Evolutionary conservation across 306 rosid species (phyloP), one percentile per base, ranked within the genome.

Genomic region (Rubus idaeus): DNA sequence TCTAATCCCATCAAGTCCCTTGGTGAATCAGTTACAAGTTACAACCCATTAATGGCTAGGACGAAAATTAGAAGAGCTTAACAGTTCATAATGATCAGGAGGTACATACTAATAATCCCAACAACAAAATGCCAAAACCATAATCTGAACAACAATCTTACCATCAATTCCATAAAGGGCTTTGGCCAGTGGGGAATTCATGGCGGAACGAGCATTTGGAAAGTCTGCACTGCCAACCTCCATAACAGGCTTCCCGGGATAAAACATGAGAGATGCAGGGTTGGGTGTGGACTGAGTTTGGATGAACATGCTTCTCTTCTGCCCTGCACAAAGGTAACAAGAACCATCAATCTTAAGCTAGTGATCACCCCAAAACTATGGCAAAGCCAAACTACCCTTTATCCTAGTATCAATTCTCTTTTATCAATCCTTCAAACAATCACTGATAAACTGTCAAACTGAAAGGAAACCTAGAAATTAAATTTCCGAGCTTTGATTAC

Each of bases 151-250:
- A 77, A 62, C 8, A 71, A 41, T 12, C 66, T 58, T 70, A 90
- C 98, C 97, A 56, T 95, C 96, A n/a, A 92, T 85, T 10, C 92
- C 91, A 30, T 84, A 92, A 56, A 92, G 81, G 30, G 96, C 86
- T 77, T 90, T 95, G 0, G 97, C 98, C n/a, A 95, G 88, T 0
- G 96, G 91, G 35, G 98, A 92, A 72, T 80, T 92, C 93, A 95
- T 79, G 3, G 99, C 92, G 0, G 96, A 49, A 46, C 99, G 97
- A 16, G 96, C 83, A 80, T 92, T 92, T 0, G 99, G 97, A 73
- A 95, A 95, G 71, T 95, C 99, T 30, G 99, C 81, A 73, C 99
- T 95, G 6, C 99, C 99, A 79, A 90, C 90, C 58, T 95, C 96
- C 99, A 95, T 95, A 47, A 95, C 89, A 35, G 91, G 81, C 81